These are phyloP conservation scores for Sphagnum magellanicum DNA, from an alignment of 228 moss, liverwort and hornwort genomes.

Conservation along the genomic window DNA sequence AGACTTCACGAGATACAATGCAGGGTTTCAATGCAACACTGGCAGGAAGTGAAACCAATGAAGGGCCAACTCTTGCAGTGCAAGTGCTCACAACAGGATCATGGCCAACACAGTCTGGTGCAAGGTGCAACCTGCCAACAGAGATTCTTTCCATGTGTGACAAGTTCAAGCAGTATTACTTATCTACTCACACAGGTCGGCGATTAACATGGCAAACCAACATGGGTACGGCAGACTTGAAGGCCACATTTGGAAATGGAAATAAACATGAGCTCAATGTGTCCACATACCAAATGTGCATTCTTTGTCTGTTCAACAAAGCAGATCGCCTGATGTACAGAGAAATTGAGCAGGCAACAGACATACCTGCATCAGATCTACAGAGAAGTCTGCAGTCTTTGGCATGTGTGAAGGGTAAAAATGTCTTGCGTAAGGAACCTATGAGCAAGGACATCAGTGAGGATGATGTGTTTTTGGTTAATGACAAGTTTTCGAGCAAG, in stretches of 20 bases:
- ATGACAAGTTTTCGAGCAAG: slow-evolving; percentile 87
- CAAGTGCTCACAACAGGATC: slow-evolving; percentile 97
- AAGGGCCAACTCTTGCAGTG: slow-evolving; percentile 82
- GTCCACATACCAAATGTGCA: slow-evolving; percentile 95
- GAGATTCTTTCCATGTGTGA: slow-evolving; percentile 91
- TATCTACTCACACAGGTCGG: slow-evolving; percentile 94
- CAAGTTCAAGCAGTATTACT: slow-evolving; percentile 82
- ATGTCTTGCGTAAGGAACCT: slow-evolving; percentile 85
- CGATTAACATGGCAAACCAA: slow-evolving; percentile 96
- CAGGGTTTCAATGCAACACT: slow-evolving; percentile 72
- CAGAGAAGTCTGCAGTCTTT: slow-evolving; percentile 81
- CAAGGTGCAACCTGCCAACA: slow-evolving; percentile 85
- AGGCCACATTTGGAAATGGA: slow-evolving; percentile 77
- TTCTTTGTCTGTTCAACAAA: slow-evolving; percentile 77
- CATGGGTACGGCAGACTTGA: slow-evolving; percentile 94
- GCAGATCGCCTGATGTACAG: slow-evolving; percentile 72
- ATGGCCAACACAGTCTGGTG: slow-evolving; percentile 96
- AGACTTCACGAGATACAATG: slow-evolving; percentile 91
- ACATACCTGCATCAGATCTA: slow-evolving; percentile 79
- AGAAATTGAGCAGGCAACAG: slow-evolving; percentile 94
- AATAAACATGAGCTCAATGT: slow-evolving; percentile 92
- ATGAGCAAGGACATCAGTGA: slow-evolving; percentile 96
- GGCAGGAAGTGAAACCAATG: slow-evolving; percentile 51
- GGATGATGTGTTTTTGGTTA: slow-evolving; percentile 75
- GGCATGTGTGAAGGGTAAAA: slow-evolving; percentile 92